Conservation (phyloP, 2,329 filamentous ascomycete species). For the Ceratocystis variospora region DNA sequence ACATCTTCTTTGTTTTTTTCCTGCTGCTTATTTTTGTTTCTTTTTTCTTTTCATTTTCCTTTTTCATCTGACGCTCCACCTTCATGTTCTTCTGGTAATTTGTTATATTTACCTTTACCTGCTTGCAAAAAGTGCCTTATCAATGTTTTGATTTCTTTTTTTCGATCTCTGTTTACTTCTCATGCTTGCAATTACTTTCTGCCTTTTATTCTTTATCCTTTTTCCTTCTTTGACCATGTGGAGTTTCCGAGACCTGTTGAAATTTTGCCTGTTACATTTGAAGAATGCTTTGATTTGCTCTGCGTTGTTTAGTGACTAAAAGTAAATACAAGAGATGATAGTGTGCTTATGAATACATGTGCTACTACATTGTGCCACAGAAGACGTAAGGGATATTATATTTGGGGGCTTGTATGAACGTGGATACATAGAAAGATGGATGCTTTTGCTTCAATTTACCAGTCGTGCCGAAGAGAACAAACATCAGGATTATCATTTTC, state of each 20-base stretch:
- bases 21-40: neutral
- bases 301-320: neutral
- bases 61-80: neutral
- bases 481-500: too few relatives aligned
- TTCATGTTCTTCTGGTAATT: neutral
- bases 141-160: neutral
- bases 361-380: too few relatives aligned
- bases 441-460: too few relatives aligned
- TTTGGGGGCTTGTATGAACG: too few relatives aligned
- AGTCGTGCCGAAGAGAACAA: too few relatives aligned
- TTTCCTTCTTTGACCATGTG: constrained; percentile 8
- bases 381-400: too few relatives aligned
- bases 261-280: neutral
- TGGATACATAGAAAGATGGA: too few relatives aligned
- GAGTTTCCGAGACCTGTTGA: constrained; percentile 10
- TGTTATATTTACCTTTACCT: neutral
- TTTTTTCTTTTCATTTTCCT: neutral
- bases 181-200: constrained; percentile 4
- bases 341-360: too few relatives aligned
- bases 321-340: neutral
- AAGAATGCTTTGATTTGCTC: neutral
- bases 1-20: constrained; percentile 8
- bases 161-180: constrained; percentile 4
- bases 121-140: constrained; percentile 1
- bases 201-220: constrained; percentile 7